These are phyloP conservation scores for Nidula microcarpa DNA, from an alignment of 768 basidiomycete species.

Conservation along the genomic window DNA sequence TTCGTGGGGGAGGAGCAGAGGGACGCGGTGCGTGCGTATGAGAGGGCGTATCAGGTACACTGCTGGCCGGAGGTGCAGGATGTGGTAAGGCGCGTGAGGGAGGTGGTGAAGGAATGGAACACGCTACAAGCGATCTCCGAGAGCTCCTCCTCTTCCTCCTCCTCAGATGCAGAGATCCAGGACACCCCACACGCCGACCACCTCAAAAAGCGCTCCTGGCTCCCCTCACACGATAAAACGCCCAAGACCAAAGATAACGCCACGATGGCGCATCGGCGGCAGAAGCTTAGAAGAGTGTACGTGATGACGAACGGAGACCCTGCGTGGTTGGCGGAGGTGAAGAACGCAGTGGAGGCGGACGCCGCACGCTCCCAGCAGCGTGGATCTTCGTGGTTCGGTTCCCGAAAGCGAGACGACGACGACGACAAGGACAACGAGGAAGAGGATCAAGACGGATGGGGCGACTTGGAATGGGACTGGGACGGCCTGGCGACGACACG, in stretches of 20 bases:
- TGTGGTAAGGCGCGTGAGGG: slow-evolving; percentile 39
- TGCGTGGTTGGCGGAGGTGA: slow-evolving; percentile 47
- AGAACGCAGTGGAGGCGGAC: slow-evolving; percentile 24
- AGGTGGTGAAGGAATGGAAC: slow-evolving; percentile 22
- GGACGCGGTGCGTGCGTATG: neutral
- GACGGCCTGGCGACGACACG: slow-evolving; percentile 48
- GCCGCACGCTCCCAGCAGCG: neutral
- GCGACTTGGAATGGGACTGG: slow-evolving; percentile 29
- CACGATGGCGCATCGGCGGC: neutral
- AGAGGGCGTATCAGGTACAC: slow-evolving; percentile 29
- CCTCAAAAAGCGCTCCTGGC: neutral
- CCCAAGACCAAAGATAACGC: neutral
- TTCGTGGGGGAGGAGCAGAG: neutral
- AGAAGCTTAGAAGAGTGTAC: slow-evolving; percentile 43
- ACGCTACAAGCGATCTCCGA: slow-evolving; percentile 10
- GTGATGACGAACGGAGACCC: slow-evolving; percentile 62
- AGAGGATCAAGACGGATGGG: slow-evolving; percentile 11
- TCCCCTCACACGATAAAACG: neutral
- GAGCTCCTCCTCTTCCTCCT: too few species aligned
- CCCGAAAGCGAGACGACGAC: too few species aligned
- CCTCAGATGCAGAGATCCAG: too few species aligned
- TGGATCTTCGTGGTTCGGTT: neutral
- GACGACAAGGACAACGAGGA: neutral
- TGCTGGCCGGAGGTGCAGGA: slow-evolving; percentile 52
- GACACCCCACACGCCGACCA: too few species aligned